phyloP scores from a whole-genome alignment of 2,329 filamentous ascomycete genomes.

The Monilinia aucupariae region DNA sequence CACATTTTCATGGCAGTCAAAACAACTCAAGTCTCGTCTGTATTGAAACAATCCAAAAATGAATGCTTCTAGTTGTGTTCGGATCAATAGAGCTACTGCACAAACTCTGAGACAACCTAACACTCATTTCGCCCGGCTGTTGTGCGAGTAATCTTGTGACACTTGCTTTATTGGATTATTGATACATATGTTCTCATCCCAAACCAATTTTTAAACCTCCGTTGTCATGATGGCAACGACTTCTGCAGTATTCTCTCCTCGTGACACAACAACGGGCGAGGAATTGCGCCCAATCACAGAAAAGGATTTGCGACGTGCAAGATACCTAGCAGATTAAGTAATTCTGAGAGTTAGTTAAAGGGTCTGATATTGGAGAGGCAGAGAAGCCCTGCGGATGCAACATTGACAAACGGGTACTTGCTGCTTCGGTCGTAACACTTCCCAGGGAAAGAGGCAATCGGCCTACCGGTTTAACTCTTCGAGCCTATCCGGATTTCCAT shows the following conservation, averaged over 20 bases:
- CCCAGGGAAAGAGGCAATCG: neutral
- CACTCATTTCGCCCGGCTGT: conserved; percentile 11
- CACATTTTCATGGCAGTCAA: neutral
- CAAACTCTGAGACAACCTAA: conserved; percentile 12
- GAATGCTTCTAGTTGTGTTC: conserved; percentile 4
- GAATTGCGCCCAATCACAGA: neutral
- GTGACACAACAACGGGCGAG: neutral
- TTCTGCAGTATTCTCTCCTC: conserved; percentile 2
- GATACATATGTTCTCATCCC: conserved; percentile 7
- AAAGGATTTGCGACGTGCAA: neutral
- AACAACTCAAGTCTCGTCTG: conserved; percentile 2
- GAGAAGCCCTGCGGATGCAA: conserved; percentile 13
- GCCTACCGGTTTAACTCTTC: neutral
- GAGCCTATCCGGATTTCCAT: conserved; percentile 2
- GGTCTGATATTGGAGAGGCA: neutral
- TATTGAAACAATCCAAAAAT: neutral
- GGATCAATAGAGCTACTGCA: neutral
- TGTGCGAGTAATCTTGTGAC: conserved; percentile 15
- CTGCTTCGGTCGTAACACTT: conserved; percentile 5
- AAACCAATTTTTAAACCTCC: neutral
- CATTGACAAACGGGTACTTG: conserved; percentile 18
- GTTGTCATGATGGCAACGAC: conserved; percentile 11
- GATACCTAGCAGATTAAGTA: neutral
- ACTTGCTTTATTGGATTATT: conserved; percentile 14
- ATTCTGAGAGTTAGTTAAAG: neutral